Evolutionary conservation across 345 rosid genomes (phyloP).

Genomic region (Isatis tinctoria): DNA sequence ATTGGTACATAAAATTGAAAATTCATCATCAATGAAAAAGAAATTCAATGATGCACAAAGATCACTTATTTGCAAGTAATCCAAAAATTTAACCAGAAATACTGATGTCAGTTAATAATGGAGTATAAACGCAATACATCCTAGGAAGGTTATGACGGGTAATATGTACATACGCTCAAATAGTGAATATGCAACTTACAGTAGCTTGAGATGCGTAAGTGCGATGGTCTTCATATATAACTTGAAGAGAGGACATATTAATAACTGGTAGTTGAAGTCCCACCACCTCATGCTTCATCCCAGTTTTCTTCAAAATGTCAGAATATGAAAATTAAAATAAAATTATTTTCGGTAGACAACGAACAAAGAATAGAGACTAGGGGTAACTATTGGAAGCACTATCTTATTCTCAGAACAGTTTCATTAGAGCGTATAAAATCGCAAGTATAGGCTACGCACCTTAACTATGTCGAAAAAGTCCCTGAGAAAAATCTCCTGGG

Average conservation of each 20-base stretch:
- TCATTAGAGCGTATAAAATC: not conserved
- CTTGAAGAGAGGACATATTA: constrained; percentile 70
- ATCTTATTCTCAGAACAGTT: constrained; percentile 9
- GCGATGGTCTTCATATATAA: constrained; percentile 86
- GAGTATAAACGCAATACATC: not conserved
- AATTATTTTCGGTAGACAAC: not conserved
- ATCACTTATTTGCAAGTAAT: constrained; percentile 6
- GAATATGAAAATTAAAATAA: constrained; percentile 2
- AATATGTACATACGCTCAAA: constrained; percentile 8
- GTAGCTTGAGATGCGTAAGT: constrained; percentile 80
- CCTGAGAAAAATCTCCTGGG: constrained; percentile 79
- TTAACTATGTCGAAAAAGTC: constrained; percentile 83
- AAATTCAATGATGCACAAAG: constrained; percentile 2
- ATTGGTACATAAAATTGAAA: not conserved
- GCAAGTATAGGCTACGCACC: constrained; percentile 38
- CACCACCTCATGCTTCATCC: constrained; percentile 72
- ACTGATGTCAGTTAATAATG: constrained; percentile 1
- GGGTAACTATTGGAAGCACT: not conserved
- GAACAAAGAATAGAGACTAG: constrained; percentile 7
- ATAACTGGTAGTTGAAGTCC: constrained; percentile 78
- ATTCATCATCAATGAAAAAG: constrained; percentile 8
- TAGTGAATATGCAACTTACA: constrained; percentile 51
- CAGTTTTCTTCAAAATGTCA: constrained; percentile 64
- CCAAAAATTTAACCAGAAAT: not conserved
- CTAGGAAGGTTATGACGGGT: constrained; percentile 4